A percentile compares a stretch with the other conserved stretches of the same genome.
These are phyloP conservation scores for Saccharomycopsis sp. DNA, from an alignment of 805 yeast genomes.

Conservation along the genomic window DNA sequence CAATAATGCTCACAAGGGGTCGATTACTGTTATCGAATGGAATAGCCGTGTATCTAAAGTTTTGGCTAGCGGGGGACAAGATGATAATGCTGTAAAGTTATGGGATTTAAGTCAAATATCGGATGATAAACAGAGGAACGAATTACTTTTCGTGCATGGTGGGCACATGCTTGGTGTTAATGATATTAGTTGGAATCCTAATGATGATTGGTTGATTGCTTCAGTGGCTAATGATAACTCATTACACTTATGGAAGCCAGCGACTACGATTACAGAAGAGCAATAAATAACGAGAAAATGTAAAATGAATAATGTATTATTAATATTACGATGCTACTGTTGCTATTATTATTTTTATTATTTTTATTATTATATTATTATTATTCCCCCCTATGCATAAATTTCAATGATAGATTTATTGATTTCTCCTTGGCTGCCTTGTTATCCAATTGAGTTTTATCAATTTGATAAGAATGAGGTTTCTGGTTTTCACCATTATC, in stretches of 20 bases:
- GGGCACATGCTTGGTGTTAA: conserved; percentile 88
- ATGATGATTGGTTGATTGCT: conserved; percentile 61
- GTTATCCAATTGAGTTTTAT: not conserved
- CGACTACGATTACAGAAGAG: conserved; percentile 20
- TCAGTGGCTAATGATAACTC: conserved; percentile 82
- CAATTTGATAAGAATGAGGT: conserved; percentile 12
- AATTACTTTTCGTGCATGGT: conserved; percentile 58
- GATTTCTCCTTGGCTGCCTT: not conserved
- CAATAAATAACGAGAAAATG: not conserved
- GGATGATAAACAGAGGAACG: conserved; percentile 25
- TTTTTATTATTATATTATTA: not conserved
- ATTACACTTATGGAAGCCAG: conserved; percentile 80
- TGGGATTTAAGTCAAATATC: conserved; percentile 42
- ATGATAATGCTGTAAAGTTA: conserved; percentile 54
- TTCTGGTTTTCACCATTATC: conserved; percentile 11
- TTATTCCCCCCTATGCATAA: conserved; percentile 17
- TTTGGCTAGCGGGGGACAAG: conserved; percentile 59
- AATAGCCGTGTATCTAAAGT: conserved; percentile 49
- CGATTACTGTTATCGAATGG: conserved; percentile 69
- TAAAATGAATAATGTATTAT: not conserved
- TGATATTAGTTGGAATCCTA: conserved; percentile 77
- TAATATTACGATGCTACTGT: no score
- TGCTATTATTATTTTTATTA: no score
- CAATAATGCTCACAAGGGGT: conserved; percentile 38
- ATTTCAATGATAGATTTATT: conserved; percentile 13